A percentile compares a stretch with the other conserved stretches of the same genome.
These are phyloP conservation scores for Cordia subcordata DNA, from an alignment of 257 asterid species.

Conservation along the genomic window DNA sequence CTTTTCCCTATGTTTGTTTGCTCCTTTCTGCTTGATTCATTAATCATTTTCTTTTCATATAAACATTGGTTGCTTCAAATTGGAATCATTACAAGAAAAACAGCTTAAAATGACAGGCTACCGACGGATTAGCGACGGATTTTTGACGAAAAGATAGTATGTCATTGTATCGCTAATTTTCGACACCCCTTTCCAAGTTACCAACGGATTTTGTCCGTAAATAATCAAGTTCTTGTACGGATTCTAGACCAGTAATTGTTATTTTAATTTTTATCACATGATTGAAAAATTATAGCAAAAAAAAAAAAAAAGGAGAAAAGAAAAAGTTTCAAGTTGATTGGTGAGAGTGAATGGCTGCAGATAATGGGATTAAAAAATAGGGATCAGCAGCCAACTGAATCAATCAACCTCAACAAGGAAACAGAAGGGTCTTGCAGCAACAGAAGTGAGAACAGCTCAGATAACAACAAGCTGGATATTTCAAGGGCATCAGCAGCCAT, in stretches of 20 bases:
- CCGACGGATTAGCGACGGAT: too few relatives aligned
- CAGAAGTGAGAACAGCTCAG: conserved; percentile 90
- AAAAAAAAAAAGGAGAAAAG: neutral
- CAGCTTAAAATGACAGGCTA: too few relatives aligned
- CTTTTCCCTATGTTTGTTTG: neutral
- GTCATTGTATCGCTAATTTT: too few relatives aligned
- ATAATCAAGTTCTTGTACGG: too few relatives aligned
- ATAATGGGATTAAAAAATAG: conserved; percentile 79
- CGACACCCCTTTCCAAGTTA: too few relatives aligned
- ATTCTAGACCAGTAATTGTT: neutral
- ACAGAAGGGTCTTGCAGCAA: conserved; percentile 93
- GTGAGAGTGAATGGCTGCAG: conserved; percentile 32
- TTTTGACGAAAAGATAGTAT: too few relatives aligned
- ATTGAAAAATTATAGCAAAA: neutral
- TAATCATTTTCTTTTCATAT: neutral
- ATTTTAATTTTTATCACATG: neutral
- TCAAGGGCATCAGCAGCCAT: conserved; percentile 51
- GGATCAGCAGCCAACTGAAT: conserved; percentile 61
- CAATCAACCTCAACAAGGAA: conserved; percentile 93
- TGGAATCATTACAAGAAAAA: too few relatives aligned
- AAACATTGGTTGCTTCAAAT: neutral
- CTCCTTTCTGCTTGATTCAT: conserved; percentile 3
- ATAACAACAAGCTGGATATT: conserved; percentile 61
- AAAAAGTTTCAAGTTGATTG: neutral
- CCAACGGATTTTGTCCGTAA: too few relatives aligned